Evolutionary conservation across 352 stramenopile species (phyloP), one percentile per base, ranked within the genome.

Genomic region (Globisporangium sylvaticum): DNA sequence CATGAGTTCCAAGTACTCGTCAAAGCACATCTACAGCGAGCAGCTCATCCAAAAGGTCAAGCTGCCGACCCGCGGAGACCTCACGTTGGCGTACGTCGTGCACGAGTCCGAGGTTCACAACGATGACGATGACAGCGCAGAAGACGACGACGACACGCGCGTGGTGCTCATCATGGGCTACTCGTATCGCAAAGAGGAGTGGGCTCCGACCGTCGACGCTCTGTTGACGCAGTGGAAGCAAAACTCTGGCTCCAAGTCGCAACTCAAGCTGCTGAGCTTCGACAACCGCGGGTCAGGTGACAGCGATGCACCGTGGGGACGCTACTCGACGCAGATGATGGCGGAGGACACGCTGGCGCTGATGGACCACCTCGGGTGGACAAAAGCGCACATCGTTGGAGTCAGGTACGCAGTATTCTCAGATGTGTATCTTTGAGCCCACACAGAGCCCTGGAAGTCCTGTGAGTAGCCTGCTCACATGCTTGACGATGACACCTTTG

Each of bases 211-310:
- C 1, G 56, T 87, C 15, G 65, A 81, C 37, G 58, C 54, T 6
- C 54, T 87, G 25, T 63, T 84, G 18, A 72, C 68, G 18, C 61
- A 76, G 56, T 80, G 75, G 75, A 32, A 65, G 1, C 34, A 42
- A 42, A 37, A 62, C n/a, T 32, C 57, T 4, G 32, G 55, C 12
- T 14, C 34, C n/a, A 52, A 50, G 39, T 74, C 67, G 52, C 71
- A 69, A 31, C 69, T 88, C 55, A 71, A 81, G 57, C 58, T 91
- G 20, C 42, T 89, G 56, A 85, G 75, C 9, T 75, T 91, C 22
- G 83, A 88, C 67, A 91, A 89, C 71, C 79, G 83, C 32, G 83
- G 79, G 24, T 70, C 80, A 1, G 83, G 82, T n/a, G 44, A 57
- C 34, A 71, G 58, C 0, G 69, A 76, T 60, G 53, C 66, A 6